A percentile compares a stretch with the other conserved stretches of the same genome.
These are phyloP conservation scores for Heliosperma pusillum DNA, from an alignment of 148 eudicot genomes.

Conservation along the genomic window DNA sequence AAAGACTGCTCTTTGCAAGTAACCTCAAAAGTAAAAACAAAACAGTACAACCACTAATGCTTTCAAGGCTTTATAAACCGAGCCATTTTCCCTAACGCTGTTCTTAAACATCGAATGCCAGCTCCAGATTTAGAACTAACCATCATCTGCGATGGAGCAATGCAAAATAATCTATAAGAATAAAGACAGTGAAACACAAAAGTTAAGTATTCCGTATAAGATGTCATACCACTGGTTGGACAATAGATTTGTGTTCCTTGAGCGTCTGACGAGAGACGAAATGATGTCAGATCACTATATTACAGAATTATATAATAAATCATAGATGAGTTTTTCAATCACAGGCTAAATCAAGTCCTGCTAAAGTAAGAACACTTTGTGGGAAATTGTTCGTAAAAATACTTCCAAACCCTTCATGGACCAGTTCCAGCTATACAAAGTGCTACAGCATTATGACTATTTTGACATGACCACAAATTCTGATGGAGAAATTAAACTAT, in stretches of 20 bases:
- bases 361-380: background rate
- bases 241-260: constrained; percentile 63
- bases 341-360: background rate
- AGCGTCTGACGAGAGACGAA: constrained; percentile 54
- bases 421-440: background rate
- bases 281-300: constrained; percentile 2
- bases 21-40: background rate
- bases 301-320: background rate
- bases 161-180: background rate
- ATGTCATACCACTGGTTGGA: constrained; percentile 80
- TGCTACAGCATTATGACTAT: too few relatives aligned
- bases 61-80: constrained; percentile 48
- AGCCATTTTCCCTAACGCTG: constrained; percentile 63
- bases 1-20: background rate
- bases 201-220: background rate
- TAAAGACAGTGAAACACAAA: background rate
- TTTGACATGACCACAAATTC: background rate
- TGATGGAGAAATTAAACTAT: background rate
- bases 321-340: background rate
- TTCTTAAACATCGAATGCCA: constrained; percentile 81
- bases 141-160: constrained; percentile 64
- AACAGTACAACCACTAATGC: background rate
- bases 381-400: too few relatives aligned
- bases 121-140: constrained; percentile 88
- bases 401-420: background rate